These are phyloP conservation scores for Paramicrosporidium saccamoebae DNA, from an alignment of 371 early-diverging fungal genomes.

Conservation along the genomic window DNA sequence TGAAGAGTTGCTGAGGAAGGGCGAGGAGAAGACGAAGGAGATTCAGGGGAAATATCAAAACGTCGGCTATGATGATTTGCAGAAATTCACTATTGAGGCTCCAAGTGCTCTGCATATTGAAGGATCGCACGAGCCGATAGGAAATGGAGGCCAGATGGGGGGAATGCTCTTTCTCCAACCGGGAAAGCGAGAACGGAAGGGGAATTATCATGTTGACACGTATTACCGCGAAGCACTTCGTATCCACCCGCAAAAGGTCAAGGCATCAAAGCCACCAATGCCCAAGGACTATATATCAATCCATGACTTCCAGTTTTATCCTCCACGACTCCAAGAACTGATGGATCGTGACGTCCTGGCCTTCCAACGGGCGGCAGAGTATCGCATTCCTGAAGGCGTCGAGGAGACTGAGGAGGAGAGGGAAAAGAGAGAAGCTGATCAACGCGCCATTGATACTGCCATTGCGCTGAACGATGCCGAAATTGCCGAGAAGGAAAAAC, in stretches of 20 bases:
- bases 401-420: constrained; percentile 14
- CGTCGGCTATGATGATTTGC: constrained; percentile 58
- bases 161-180: too few species aligned
- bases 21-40: constrained; percentile 67
- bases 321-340: constrained; percentile 31
- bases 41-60: constrained; percentile 52
- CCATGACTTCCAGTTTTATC: constrained; percentile 76
- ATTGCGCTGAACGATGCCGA: constrained; percentile 70
- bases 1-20: constrained; percentile 45
- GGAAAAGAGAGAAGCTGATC: constrained; percentile 31
- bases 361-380: constrained; percentile 21
- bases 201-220: constrained; percentile 51
- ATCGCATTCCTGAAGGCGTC: constrained; percentile 12
- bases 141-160: constrained; percentile 19
- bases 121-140: constrained; percentile 7
- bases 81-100: constrained; percentile 39
- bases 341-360: constrained; percentile 37
- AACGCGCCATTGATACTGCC: constrained; percentile 43
- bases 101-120: constrained; percentile 2
- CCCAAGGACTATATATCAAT: constrained; percentile 5
- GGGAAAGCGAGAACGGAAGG: constrained; percentile 53
- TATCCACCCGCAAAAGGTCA: constrained; percentile 12
- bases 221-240: constrained; percentile 50
- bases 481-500: constrained; percentile 31
- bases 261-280: constrained; percentile 21